phyloP scores from a whole-genome alignment of 192 early-diverging fungal species.

The Allomyces javanicus region DNA sequence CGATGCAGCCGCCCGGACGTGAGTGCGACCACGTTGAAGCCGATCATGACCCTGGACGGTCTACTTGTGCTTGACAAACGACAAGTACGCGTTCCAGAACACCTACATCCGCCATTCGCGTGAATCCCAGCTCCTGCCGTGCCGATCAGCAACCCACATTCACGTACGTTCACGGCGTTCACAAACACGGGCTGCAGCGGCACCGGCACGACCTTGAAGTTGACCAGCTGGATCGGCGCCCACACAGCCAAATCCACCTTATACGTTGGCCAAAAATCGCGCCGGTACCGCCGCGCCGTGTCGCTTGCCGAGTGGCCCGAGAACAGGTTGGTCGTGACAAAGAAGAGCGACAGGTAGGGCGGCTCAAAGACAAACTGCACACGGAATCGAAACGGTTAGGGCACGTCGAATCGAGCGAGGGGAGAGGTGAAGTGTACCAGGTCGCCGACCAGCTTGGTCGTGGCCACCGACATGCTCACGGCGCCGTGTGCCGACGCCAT shows the following conservation, averaged over 20 bases:
- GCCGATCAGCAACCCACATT: no score
- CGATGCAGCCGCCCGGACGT: no score
- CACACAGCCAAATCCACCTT: slow-evolving; percentile 15
- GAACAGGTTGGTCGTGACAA: slow-evolving; percentile 13
- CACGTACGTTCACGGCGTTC: slow-evolving; percentile 10
- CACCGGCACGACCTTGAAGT: slow-evolving; percentile 16
- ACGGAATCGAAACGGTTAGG: no score
- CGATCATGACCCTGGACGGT: no score
- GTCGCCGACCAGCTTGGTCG: slow-evolving; percentile 10
- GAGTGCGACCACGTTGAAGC: no score
- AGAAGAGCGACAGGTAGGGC: slow-evolving; percentile 17
- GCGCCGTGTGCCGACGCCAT: slow-evolving; percentile 6
- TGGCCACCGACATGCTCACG: slow-evolving; percentile 7
- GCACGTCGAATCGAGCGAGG: neutral
- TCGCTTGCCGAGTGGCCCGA: slow-evolving; percentile 4
- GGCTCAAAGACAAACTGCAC: slow-evolving; percentile 18
- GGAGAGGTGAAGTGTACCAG: slow-evolving; percentile 4
- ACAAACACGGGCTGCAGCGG: slow-evolving; percentile 16
- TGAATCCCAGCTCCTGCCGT: no score
- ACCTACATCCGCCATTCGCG: neutral
- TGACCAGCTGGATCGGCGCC: slow-evolving; percentile 18
- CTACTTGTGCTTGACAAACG: slow-evolving; percentile 6
- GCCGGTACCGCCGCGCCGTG: slow-evolving; percentile 1
- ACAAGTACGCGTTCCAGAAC: slow-evolving; percentile 11
- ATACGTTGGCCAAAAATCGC: slow-evolving; percentile 14